Evolutionary conservation across 768 basidiomycete genomes (phyloP), one percentile per base, ranked within the genome.

Genomic region (Collybia nuda): DNA sequence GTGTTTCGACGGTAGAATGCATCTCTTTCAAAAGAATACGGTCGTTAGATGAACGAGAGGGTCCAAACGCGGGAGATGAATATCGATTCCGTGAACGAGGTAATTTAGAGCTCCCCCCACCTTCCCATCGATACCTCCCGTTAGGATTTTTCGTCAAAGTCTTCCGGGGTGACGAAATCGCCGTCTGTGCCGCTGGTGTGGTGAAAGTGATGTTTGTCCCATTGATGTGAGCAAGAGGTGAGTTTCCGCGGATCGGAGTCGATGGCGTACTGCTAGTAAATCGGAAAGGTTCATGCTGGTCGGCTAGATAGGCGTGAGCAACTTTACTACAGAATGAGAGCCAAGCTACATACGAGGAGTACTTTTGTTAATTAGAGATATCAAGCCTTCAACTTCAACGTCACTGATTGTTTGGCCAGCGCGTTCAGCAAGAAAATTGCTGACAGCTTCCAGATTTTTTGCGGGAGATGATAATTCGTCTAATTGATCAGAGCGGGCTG

Each of bases 121-220:
- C 90, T 56, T 84, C 78, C 85, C 85, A 90, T 42, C 76, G 75
- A 65, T 86, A 86, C 28, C 69, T 61, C 18, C 89, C 89, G 61
- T 91, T 92, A 0, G 89, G 89, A 58, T 92, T 92, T 61, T 71
- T 80, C 18, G 75, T 62, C 6, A 91, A 68, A 8, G 76, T 82
- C 60, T 77, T 83, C 15, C 76, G 76, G 5, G 81, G 73, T 14
- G 75, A 61, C 17, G 72, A 56, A 1, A 68, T 63, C n/a, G 12
- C 14, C 43, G 35, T 52, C 22, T 47, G 21, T 24, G 54, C 26
- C 19, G 49, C 50, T 8, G 56, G 55, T 19, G 59, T 53, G 14
- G 52, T 47, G 48, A 63, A 48, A 40, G 56, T 56, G 23, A 66
- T 57, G 54, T 53, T 49, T 50, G 51, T 47, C 14, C 60, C 42